Evolutionary conservation across 1,284 basidiomycete species (phyloP), one percentile per base, ranked within the genome.

Genomic region (Sanghuangporus weigelae): DNA sequence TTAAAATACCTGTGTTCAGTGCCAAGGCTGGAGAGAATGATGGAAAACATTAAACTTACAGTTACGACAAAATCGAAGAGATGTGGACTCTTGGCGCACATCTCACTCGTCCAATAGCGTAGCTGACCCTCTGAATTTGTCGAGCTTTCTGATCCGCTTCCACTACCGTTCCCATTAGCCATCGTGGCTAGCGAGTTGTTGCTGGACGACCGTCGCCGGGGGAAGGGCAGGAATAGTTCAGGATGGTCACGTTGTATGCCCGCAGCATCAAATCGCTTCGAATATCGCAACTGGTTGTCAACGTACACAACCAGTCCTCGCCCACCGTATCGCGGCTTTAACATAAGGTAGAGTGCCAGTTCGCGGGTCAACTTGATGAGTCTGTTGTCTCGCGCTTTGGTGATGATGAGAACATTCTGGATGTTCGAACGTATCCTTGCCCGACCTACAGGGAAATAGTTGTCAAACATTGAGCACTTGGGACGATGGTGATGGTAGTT

Each of bases 21-120:
- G 35, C 48, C 46, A 39, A 40, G 36, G 65, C 51, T 31, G 57
- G 38, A 26, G 57, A 53, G 35, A 59, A 12, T 42, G 48, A 63
- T 8, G 11, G 50, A 0, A 62, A 42, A 61, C 36, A 31, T 35
- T 46, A 50, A 23, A 79, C 91, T 76, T 71, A 96, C 94, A 31
- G 97, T 99, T 59, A 99, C 83, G 65, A 99, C 97, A 73, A 99
- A 97, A 76, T 99, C 97, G 72, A 99, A 99, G 7, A 98, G 81
- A 72, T 99, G 92, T 0, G 97, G 92, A 64, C 86, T 92, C 62
- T 85, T 84, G 63, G 85, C 91, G 77, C 97, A 99, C 95, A 99
- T 97, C 59, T 93, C 92, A 64, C 90, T 88, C 0, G 95, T 98
- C 97, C 97, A 99, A 74, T 96, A 99, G 54, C 97, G 84, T 57